Conservation (phyloP, 139 green algal genomes). For the Closterium sp. region DNA sequence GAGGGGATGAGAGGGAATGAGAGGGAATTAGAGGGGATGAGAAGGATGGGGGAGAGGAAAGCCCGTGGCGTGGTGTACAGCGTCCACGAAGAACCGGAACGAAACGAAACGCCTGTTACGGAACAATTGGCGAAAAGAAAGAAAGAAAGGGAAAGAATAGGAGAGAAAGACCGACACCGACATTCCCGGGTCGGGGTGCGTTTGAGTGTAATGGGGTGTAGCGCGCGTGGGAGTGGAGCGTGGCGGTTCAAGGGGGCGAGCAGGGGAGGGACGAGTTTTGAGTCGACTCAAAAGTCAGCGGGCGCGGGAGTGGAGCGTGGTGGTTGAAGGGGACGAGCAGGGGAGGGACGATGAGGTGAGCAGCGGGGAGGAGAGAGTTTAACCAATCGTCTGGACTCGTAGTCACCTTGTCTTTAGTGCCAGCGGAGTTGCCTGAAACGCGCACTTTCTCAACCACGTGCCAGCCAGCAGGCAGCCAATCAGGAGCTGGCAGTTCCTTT, state of each 20-base stretch:
- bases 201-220: not conserved
- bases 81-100: no score
- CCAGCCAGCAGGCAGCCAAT: not conserved
- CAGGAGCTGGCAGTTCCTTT: not conserved
- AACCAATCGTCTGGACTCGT: not conserved
- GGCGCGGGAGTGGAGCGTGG: not conserved
- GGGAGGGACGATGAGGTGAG: not conserved
- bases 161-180: not conserved
- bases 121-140: no score
- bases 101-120: no score
- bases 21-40: not conserved
- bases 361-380: not conserved
- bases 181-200: not conserved
- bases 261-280: not conserved
- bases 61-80: no score
- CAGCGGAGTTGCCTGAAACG: not conserved
- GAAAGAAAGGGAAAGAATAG: not conserved
- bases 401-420: not conserved
- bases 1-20: no score
- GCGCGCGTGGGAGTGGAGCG: not conserved
- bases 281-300: no score
- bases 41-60: not conserved
- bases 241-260: not conserved
- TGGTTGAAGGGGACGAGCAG: not conserved
- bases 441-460: not conserved